These are phyloP conservation scores for Claviceps lovelessii DNA, from an alignment of 2,329 filamentous ascomycete genomes.

Conservation along the genomic window DNA sequence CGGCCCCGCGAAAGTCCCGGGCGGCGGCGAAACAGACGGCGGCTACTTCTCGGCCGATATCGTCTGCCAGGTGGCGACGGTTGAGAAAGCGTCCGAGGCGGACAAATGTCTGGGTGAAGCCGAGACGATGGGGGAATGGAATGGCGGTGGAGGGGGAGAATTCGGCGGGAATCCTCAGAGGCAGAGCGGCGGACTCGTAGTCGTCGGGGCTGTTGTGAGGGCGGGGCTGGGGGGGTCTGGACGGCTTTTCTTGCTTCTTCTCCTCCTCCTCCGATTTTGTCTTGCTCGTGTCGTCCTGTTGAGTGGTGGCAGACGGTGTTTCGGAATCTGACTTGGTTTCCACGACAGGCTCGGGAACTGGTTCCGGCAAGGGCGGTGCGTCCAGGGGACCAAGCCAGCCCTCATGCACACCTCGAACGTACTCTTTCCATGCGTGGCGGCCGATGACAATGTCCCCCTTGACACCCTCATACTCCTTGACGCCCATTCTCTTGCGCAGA, in stretches of 20 bases:
- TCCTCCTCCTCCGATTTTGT: constrained; percentile 23
- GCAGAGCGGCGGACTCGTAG: constrained; percentile 53
- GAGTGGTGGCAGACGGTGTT: constrained; percentile 4
- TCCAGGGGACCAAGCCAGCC: constrained; percentile 85
- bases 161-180: constrained; percentile 50
- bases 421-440: constrained; percentile 93
- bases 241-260: constrained; percentile 35
- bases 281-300: constrained; percentile 9
- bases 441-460: constrained; percentile 81
- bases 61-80: constrained; percentile 70
- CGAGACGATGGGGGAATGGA: constrained; percentile 76
- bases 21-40: constrained; percentile 58
- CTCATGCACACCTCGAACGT: constrained; percentile 82
- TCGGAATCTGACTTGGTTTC: constrained; percentile 10
- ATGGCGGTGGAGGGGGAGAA: constrained; percentile 62
- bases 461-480: constrained; percentile 57
- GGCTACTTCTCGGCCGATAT: constrained; percentile 75
- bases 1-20: constrained; percentile 34
- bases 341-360: constrained; percentile 10
- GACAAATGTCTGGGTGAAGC: constrained; percentile 78
- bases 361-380: constrained; percentile 31
- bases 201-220: constrained; percentile 61
- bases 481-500: constrained; percentile 49
- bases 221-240: constrained; percentile 46
- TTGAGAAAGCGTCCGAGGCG: constrained; percentile 81